Evolutionary conservation across 352 stramenopile genomes (phyloP), one percentile per base, ranked within the genome.

Genomic region (Lagenidium giganteum): DNA sequence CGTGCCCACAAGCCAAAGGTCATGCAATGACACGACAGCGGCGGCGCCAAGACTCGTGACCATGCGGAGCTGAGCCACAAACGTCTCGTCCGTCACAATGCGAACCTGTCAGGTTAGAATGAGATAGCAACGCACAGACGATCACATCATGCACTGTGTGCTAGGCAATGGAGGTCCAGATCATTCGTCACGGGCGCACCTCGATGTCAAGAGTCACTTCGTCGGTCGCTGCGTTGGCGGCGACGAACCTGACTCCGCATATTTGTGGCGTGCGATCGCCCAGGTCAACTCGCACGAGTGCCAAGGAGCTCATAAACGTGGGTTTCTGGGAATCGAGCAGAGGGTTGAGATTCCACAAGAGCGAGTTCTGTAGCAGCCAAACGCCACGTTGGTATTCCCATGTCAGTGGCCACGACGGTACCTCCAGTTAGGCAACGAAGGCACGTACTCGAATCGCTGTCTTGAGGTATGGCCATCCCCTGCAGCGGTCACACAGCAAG

Each of bases 171-270:
- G 14, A 32, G 14, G 14, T 9, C 28, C 9, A 32, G 28, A 32
- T 32, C 9, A 9, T n/a, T n/a, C n/a, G n/a, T n/a, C n/a, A n/a
- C n/a, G n/a, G n/a, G n/a, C n/a, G 54, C 24, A 90, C 51, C 17
- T 84, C 74, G 24, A 85, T 61, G 55, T 90, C 78, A 18, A 87
- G 48, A 25, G 78, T 87, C 27, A 87, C 62, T 46, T 87, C 72
- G 5, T 85, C 64, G 6, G 67, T 83, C 16, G 70, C 40, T 3
- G 64, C 52, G 36, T 83, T 72, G 18, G 64, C 68, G 16, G 58
- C 66, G 28, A 90, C 62, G 43, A 77, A 87, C 53, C 87, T 90
- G 57, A 90, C 69, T 32, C 78, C 70, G 28, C 54, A 69, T 40
- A 90, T 81, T 22, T 81, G 67, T 11, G 78, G 78, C 11, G 67